Base-by-base conservation (phyloP, 148 eudicot species). In the Heliamphora exappendiculata region DNA sequence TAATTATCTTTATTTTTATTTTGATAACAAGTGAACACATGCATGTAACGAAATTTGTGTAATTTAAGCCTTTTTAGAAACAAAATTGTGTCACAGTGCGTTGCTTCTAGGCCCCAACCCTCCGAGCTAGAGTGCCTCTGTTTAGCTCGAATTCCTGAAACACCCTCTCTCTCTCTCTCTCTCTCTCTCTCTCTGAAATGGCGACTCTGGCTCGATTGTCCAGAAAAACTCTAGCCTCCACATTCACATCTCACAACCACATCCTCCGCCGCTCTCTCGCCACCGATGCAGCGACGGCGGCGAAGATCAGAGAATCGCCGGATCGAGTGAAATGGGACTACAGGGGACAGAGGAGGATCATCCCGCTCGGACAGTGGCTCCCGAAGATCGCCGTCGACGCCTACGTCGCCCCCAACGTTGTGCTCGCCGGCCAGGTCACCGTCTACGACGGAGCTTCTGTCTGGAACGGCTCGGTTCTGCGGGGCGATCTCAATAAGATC, bases 331-430 rank as follows among this genome's bases (percentile, higher is more conserved):
- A 93, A 75, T 96, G 98, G 98, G 99, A 96, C 80, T 91, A 96
- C 84, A 79, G 99, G 58, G 99, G 99, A 0, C 99, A 96, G 81
- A 75, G 99, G 34, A 77, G 47, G 82, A 53, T 78, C 77, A 89
- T 96, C 37, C 99, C 99, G 0, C 76, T 96, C 28, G 99, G 99
- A 7, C 98, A 96, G 79, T 96, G 99, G 99, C 76, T 79, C 75
- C 99, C 99, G 10, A 96, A 91, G 86, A 84, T 96, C 81, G 99
- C 99, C 33, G 99, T 96, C 51, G 99, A 96, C 20, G 98, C 99
- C 13, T 96, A 96, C 67, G 98, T 96, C 51, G 98, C 99, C 1
- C 97, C 99, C 5, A 96, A 96, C 67, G 99, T 93, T 10, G 98
- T 96, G 0, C 90, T 96, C 10, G 99, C 99, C n/a, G 99, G 99